phyloP scores from a whole-genome alignment of 139 green algal genomes.

The Deuterostichococcus epilithicus region DNA sequence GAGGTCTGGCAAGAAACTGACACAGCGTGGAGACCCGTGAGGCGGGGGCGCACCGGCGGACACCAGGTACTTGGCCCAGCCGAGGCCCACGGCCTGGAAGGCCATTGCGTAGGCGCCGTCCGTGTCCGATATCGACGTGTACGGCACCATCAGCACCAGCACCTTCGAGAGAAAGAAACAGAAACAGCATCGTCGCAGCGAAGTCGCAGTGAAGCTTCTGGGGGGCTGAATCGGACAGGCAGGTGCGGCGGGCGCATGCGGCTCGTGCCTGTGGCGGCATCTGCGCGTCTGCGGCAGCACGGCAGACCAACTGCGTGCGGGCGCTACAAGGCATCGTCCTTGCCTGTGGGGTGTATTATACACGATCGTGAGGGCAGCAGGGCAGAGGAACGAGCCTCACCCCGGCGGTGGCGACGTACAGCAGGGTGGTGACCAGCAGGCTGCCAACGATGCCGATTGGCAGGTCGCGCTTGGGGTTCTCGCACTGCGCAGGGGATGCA shows the following conservation, averaged over 20 bases:
- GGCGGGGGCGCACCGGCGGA: slow-evolving; percentile 22
- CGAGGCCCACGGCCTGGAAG: slow-evolving; percentile 43
- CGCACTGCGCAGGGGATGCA: slow-evolving; percentile 19
- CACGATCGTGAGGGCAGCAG: too few relatives aligned
- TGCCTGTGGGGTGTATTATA: too few relatives aligned
- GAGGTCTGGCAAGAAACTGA: not conserved
- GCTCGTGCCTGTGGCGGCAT: too few relatives aligned
- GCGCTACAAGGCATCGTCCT: too few relatives aligned
- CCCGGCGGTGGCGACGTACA: slow-evolving; percentile 56
- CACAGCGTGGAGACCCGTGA: too few relatives aligned
- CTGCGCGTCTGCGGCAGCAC: too few relatives aligned
- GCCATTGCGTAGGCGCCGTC: slow-evolving; percentile 63
- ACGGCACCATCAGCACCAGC: slow-evolving; percentile 48
- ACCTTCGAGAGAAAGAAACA: not conserved
- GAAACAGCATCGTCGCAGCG: too few relatives aligned
- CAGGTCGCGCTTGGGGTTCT: slow-evolving; percentile 57
- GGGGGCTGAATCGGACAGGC: too few relatives aligned
- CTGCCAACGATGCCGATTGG: slow-evolving; percentile 69
- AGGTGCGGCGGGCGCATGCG: too few relatives aligned
- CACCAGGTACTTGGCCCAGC: slow-evolving; percentile 48
- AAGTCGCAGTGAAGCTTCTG: too few relatives aligned
- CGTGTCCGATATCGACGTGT: slow-evolving; percentile 43
- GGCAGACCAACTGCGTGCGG: too few relatives aligned
- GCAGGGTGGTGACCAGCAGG: slow-evolving; percentile 49
- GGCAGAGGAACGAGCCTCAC: not conserved